These are phyloP conservation scores for Babesia divergens DNA, from an alignment of 169 alveolate genomes.

Conservation along the genomic window DNA sequence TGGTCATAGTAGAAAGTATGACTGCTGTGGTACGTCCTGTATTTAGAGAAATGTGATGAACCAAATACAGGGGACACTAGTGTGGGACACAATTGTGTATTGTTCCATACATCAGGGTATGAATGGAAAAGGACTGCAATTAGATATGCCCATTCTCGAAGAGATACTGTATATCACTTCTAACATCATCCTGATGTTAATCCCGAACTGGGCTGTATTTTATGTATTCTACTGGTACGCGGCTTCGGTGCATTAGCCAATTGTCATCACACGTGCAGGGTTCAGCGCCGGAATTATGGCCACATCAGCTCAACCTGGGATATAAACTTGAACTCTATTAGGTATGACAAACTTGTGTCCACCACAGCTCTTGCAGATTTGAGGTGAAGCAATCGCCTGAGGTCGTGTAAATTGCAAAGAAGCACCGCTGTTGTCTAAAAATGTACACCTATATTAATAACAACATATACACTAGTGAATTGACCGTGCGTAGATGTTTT, in stretches of 20 bases:
- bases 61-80: slow-evolving; percentile 28
- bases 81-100: slow-evolving; percentile 49
- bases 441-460: too few relatives aligned
- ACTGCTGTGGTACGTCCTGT: slow-evolving; percentile 44
- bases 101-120: slow-evolving; percentile 23
- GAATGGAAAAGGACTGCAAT: slow-evolving; percentile 4
- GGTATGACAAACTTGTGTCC: neutral
- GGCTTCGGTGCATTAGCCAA: neutral
- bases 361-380: neutral
- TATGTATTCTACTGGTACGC: slow-evolving; percentile 65
- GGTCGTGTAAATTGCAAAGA: neutral
- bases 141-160: slow-evolving; percentile 47
- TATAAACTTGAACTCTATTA: slow-evolving; percentile 38
- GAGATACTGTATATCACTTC: slow-evolving; percentile 44
- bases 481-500: too few relatives aligned
- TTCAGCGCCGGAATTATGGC: slow-evolving; percentile 53
- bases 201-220: slow-evolving; percentile 64
- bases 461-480: too few relatives aligned
- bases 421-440: neutral
- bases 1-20: slow-evolving; percentile 38
- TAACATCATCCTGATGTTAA: slow-evolving; percentile 40
- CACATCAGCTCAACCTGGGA: slow-evolving; percentile 52
- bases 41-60: neutral
- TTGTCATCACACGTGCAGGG: slow-evolving; percentile 16
- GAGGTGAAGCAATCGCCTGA: neutral